Evolutionary conservation across 495 filamentous ascomycete genomes (phyloP).

Genomic region (Neurospora sp.): DNA sequence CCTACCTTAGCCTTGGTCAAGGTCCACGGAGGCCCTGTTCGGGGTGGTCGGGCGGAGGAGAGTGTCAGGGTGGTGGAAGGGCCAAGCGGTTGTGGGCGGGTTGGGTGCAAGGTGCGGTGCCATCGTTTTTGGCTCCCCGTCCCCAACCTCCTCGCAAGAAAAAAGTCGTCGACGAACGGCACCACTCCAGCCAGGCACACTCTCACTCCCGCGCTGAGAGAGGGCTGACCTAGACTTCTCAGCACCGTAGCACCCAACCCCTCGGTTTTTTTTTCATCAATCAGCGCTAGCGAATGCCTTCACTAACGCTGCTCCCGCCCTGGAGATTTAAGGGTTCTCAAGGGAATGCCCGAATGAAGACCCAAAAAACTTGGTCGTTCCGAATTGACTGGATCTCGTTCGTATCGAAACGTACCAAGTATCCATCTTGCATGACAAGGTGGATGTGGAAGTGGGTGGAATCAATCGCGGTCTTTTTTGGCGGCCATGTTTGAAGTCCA

Average conservation of each 20-base stretch:
- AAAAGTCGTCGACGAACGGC: not conserved
- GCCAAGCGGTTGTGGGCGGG: not conserved
- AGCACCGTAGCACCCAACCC: constrained; percentile 17
- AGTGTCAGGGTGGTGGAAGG: constrained; percentile 5
- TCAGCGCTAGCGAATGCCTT: not conserved
- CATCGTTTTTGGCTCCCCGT: not conserved
- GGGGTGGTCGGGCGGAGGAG: constrained; percentile 6
- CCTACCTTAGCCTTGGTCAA: not conserved
- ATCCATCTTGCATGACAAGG: not conserved
- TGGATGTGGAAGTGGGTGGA: not conserved
- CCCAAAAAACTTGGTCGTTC: not conserved
- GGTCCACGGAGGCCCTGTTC: not conserved
- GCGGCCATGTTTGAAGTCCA: not conserved
- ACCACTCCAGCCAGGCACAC: not conserved
- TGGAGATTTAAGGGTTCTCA: not conserved
- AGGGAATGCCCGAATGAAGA: not conserved
- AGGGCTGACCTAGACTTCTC: constrained; percentile 1
- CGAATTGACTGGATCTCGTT: constrained; percentile 1
- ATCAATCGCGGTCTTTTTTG: not conserved
- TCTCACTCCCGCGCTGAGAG: not conserved
- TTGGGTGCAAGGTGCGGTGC: constrained; percentile 17
- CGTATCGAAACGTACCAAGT: not conserved
- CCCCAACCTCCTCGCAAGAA: constrained; percentile 22
- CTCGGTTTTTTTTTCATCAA: constrained; percentile 6
- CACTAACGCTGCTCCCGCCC: not conserved